Conservation (phyloP, 768 basidiomycete species). For the Pleurotus pulmonarius region DNA sequence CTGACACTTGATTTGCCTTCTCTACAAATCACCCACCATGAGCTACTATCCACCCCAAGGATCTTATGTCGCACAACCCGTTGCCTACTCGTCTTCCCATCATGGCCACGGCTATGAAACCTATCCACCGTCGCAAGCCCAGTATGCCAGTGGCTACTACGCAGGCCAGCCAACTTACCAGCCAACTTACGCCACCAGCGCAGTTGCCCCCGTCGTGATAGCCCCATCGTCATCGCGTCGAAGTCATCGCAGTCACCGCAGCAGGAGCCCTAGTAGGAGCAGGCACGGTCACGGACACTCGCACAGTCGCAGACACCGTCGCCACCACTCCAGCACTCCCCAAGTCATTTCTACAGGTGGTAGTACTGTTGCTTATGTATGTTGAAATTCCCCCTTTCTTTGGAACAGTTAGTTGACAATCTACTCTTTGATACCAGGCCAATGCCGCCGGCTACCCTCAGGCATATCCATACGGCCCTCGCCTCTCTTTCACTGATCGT, state of each 20-base stretch:
- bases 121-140: slow-evolving; percentile 13
- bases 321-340: slow-evolving; percentile 4
- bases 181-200: neutral
- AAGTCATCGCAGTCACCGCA: slow-evolving; percentile 6
- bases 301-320: slow-evolving; percentile 7
- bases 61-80: slow-evolving; percentile 22
- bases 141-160: slow-evolving; percentile 6
- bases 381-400: neutral
- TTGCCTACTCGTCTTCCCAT: slow-evolving; percentile 27
- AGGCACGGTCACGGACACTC: slow-evolving; percentile 6
- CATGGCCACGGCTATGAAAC: slow-evolving; percentile 15
- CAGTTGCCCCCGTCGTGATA: neutral
- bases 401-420: neutral
- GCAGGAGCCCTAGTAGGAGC: slow-evolving; percentile 3
- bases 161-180: slow-evolving; percentile 6
- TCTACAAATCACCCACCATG: slow-evolving; percentile 21
- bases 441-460: neutral
- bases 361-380: neutral
- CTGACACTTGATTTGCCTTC: slow-evolving; percentile 1
- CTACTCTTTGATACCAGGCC: neutral
- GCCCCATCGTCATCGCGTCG: neutral
- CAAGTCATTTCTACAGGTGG: neutral
- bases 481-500: slow-evolving; percentile 39
- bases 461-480: slow-evolving; percentile 17
- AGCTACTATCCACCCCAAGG: slow-evolving; percentile 37